Evolutionary conservation across 768 basidiomycete species (phyloP).

Genomic region (Suillus americanus): DNA sequence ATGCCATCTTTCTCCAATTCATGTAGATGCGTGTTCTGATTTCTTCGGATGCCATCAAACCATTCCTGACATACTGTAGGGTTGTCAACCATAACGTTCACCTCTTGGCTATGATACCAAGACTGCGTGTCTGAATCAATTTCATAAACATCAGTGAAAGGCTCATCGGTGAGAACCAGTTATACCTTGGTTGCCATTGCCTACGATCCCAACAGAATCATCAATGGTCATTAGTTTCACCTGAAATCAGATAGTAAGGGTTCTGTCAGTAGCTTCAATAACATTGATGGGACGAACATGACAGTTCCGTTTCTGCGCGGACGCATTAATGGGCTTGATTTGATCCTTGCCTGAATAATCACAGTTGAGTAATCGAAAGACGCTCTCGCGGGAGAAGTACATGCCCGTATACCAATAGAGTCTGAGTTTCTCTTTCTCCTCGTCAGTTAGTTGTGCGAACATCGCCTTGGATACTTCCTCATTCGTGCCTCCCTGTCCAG

Average conservation of each 20-base stretch:
- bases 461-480: slow-evolving; percentile 63
- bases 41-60: slow-evolving; percentile 50
- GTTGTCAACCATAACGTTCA: slow-evolving; percentile 64
- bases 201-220: slow-evolving; percentile 61
- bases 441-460: slow-evolving; percentile 48
- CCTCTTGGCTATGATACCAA: slow-evolving; percentile 73
- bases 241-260: slow-evolving; percentile 16
- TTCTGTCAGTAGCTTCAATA: background rate
- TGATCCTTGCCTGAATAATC: slow-evolving; percentile 54
- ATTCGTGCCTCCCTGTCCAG: slow-evolving; percentile 72
- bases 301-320: slow-evolving; percentile 67
- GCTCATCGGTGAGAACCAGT: background rate
- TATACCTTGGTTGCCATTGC: slow-evolving; percentile 68
- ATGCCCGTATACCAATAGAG: slow-evolving; percentile 56
- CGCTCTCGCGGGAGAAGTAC: slow-evolving; percentile 7
- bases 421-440: slow-evolving; percentile 44
- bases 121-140: slow-evolving; percentile 52
- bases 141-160: background rate
- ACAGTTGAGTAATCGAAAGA: background rate
- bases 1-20: slow-evolving; percentile 48
- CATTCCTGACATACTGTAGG: slow-evolving; percentile 52
- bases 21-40: slow-evolving; percentile 58
- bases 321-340: slow-evolving; percentile 62
- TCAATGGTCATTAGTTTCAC: slow-evolving; percentile 71
- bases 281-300: slow-evolving; percentile 42